These are phyloP conservation scores for Glonium stellatum DNA, from an alignment of 495 filamentous ascomycete genomes.

Conservation along the genomic window DNA sequence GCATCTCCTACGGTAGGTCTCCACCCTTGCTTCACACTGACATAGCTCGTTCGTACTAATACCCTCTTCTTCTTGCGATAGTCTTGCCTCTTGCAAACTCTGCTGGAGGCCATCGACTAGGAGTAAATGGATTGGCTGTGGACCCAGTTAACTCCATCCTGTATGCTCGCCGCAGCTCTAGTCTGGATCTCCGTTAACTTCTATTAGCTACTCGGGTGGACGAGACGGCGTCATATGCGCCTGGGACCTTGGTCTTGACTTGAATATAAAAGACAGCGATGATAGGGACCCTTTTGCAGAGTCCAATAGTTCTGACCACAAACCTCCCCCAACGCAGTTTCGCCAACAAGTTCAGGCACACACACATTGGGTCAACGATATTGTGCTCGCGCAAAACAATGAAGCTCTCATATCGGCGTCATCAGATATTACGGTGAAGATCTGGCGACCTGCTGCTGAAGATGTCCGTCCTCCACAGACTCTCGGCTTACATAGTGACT, in stretches of 20 bases:
- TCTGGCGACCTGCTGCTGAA: slow-evolving; percentile 83
- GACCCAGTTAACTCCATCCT: slow-evolving; percentile 79
- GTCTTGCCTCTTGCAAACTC: slow-evolving; percentile 92
- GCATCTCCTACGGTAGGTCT: slow-evolving; percentile 35
- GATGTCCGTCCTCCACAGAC: slow-evolving; percentile 62
- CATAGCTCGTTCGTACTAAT: neutral
- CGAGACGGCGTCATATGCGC: slow-evolving; percentile 94
- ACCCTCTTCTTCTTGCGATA: slow-evolving; percentile 34
- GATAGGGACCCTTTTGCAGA: slow-evolving; percentile 31
- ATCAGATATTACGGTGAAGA: slow-evolving; percentile 87
- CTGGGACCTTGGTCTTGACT: slow-evolving; percentile 73
- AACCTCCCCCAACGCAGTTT: slow-evolving; percentile 54
- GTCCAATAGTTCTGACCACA: slow-evolving; percentile 26
- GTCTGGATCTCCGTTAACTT: slow-evolving; percentile 10
- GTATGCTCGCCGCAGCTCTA: slow-evolving; percentile 41
- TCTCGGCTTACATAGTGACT: slow-evolving; percentile 90
- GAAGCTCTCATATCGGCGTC: slow-evolving; percentile 85
- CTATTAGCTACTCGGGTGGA: slow-evolving; percentile 79
- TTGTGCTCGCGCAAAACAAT: slow-evolving; percentile 77
- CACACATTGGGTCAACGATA: slow-evolving; percentile 98
- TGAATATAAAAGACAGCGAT: slow-evolving; percentile 31
- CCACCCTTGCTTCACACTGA: neutral
- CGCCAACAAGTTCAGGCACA: slow-evolving; percentile 91
- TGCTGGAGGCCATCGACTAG: slow-evolving; percentile 81
- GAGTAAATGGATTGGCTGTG: slow-evolving; percentile 87